Base-by-base conservation (phyloP, 2,329 filamentous ascomycete genomes). In the Arachnopeziza araneosa region DNA sequence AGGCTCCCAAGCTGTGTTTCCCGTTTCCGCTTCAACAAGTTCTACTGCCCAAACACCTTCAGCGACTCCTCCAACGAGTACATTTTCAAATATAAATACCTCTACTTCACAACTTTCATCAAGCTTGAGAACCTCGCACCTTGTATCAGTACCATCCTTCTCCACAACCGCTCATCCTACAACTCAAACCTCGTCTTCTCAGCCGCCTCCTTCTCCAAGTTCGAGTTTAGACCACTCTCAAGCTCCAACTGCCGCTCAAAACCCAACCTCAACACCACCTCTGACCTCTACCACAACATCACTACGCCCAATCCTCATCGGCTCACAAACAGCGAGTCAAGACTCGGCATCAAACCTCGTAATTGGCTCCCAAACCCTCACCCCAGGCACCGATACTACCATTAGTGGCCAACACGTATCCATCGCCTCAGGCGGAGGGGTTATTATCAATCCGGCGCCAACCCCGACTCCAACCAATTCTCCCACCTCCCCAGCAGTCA, bases 351-450 rank as follows among this genome's bases (percentile, higher is more conserved):
- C 58, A 1, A 55, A 56, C 26, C 21, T 63, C 36, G 23, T 60
- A 19, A 54, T 60, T 22, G 61, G 61, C n/a, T 54, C 57, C 8
- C 54, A 59, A 30, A 62, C 57, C 9, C 53, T 67, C 7, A 56
- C 59, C 2, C 62, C 50, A 10, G 65, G 65, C 12, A 56, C 58
- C 17, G 63, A 52, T 1, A 58, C 65, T 17, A 65, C 63, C 1
- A 24, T 61, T 4, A 54, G 55, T 24, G 61, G 61, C 22, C 44
- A 60, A 32, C 50, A 26, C 7, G 54, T 63, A 26, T 60, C 61
- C 26, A 44, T 48, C 22, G 53, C 26, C 10, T 24, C 61, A 12
- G 26, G 24, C 2, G 61, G 61, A n/a, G 55, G 24, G 12, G 44
- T 52, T 5, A 56, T 63, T 19, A 54, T 60, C 50, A 58, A 58